Conservation (phyloP, 2,329 filamentous ascomycete species). For the Dactylellina drechsleri region DNA sequence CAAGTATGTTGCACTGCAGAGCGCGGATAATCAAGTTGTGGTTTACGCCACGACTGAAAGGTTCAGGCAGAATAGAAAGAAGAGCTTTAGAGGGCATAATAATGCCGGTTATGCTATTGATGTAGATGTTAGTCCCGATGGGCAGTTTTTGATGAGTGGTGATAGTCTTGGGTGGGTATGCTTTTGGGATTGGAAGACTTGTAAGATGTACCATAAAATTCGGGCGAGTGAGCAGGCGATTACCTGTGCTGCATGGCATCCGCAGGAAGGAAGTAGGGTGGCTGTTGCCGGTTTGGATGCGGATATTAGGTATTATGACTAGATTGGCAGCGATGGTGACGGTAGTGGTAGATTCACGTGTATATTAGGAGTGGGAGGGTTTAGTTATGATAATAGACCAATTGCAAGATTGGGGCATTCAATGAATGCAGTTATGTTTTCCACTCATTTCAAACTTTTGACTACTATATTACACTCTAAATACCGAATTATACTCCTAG, state of each 20-base stretch:
- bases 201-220: constrained; percentile 98
- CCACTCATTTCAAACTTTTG: constrained; percentile 24
- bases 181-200: constrained; percentile 99
- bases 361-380: constrained; percentile 23
- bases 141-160: constrained; percentile 86
- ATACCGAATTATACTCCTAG: constrained; percentile 28
- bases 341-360: constrained; percentile 15
- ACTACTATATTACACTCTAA: constrained; percentile 52
- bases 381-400: constrained; percentile 8
- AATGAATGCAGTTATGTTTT: background rate
- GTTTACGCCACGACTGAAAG: constrained; percentile 95
- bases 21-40: constrained; percentile 93
- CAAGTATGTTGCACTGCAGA: constrained; percentile 94
- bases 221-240: constrained; percentile 83
- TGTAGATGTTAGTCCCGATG: constrained; percentile 86
- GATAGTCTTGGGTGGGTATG: constrained; percentile 89
- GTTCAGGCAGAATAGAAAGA: constrained; percentile 97
- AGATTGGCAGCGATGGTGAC: background rate
- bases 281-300: constrained; percentile 84
- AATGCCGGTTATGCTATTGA: constrained; percentile 94
- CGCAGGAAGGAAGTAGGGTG: constrained; percentile 95
- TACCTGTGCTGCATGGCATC: constrained; percentile 92
- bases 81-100: constrained; percentile 94
- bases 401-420: background rate
- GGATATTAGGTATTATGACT: constrained; percentile 48